These are phyloP conservation scores for Lagenaria siceraria DNA, from an alignment of 306 rosid genomes.

Conservation along the genomic window DNA sequence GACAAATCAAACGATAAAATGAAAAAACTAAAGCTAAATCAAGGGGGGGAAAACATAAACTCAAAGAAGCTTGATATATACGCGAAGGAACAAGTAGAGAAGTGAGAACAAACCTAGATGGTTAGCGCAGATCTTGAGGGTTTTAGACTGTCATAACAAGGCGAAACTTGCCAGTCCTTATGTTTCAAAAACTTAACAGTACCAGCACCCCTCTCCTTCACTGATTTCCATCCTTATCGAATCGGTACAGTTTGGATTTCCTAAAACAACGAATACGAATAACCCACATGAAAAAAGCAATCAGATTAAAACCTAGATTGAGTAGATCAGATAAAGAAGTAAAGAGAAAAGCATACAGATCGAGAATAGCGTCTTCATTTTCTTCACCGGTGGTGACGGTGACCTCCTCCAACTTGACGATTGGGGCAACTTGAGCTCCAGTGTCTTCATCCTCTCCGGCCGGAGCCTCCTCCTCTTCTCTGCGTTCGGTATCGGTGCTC, in stretches of 20 bases:
- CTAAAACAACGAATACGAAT: slow-evolving; percentile 17
- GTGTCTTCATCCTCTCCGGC: slow-evolving; percentile 92
- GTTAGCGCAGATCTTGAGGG: slow-evolving; percentile 89
- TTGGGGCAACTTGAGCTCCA: slow-evolving; percentile 93
- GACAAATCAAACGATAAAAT: background rate
- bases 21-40: background rate
- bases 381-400: slow-evolving; percentile 75
- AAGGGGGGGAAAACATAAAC: background rate
- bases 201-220: slow-evolving; percentile 93
- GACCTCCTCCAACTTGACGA: slow-evolving; percentile 74
- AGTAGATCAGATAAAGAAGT: background rate
- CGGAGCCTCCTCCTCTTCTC: slow-evolving; percentile 75
- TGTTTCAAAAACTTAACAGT: slow-evolving; percentile 71
- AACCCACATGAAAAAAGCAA: background rate
- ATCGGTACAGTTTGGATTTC: slow-evolving; percentile 85
- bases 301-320: background rate
- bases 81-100: background rate
- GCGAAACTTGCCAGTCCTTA: slow-evolving; percentile 53
- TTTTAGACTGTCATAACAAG: slow-evolving; percentile 87
- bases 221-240: slow-evolving; percentile 75
- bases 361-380: slow-evolving; percentile 57
- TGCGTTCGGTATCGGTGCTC: slow-evolving; percentile 65
- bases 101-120: slow-evolving; percentile 41
- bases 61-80: background rate
- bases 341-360: slow-evolving; percentile 33